Evolutionary conservation across 306 rosid species (phyloP).

Genomic region (Trifolium repens): DNA sequence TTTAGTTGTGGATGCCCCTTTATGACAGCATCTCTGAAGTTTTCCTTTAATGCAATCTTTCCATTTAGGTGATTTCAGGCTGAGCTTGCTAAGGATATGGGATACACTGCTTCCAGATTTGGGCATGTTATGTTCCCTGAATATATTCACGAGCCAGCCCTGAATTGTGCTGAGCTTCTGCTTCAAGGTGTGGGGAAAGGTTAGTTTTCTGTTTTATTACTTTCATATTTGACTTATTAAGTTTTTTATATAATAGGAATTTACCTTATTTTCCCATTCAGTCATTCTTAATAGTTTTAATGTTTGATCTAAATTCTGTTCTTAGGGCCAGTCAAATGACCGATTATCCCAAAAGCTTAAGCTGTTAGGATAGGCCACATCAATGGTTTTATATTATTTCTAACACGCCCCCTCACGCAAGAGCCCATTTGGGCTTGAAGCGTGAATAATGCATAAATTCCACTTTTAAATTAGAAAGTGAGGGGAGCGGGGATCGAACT

Average conservation of each 20-base stretch:
- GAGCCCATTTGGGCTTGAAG: too few species aligned
- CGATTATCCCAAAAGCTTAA: too few species aligned
- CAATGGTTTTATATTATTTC: too few species aligned
- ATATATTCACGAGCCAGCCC: slow-evolving; percentile 90
- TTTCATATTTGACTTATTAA: slow-evolving; percentile 25
- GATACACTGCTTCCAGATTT: slow-evolving; percentile 89
- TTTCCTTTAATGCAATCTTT: slow-evolving; percentile 56
- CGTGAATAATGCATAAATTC: too few species aligned
- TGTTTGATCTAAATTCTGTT: slow-evolving; percentile 35
- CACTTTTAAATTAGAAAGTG: too few species aligned
- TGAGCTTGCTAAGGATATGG: slow-evolving; percentile 96
- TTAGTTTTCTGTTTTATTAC: slow-evolving; percentile 34
- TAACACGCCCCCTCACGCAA: too few species aligned
- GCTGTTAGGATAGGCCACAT: too few species aligned
- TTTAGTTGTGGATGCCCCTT: slow-evolving; percentile 29
- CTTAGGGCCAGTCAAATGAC: too few species aligned
- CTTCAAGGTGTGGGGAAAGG: slow-evolving; percentile 94
- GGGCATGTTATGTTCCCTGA: slow-evolving; percentile 99
- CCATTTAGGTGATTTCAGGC: slow-evolving; percentile 88
- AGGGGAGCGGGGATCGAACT: too few species aligned
- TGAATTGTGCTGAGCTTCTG: slow-evolving; percentile 88
- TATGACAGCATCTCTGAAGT: slow-evolving; percentile 47
- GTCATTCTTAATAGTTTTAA: slow-evolving; percentile 19
- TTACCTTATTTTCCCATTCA: slow-evolving; percentile 3
- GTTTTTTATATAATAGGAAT: background rate